Evolutionary conservation across 768 basidiomycete species (phyloP).

Genomic region (Psilocybe subaeruginosa): DNA sequence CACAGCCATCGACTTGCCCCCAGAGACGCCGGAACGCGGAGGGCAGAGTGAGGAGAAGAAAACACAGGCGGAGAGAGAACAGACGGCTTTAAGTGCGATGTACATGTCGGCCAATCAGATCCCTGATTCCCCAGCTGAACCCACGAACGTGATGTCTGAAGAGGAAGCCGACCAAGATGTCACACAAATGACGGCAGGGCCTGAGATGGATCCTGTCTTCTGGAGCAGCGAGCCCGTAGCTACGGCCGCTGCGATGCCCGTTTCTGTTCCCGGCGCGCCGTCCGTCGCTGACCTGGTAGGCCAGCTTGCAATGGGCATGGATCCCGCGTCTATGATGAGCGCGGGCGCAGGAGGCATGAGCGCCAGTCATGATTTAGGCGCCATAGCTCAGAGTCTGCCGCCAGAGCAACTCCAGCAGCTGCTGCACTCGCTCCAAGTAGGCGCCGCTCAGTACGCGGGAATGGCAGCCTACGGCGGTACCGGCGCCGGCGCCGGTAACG

Average conservation of each 20-base stretch:
- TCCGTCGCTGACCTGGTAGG: conserved; percentile 75
- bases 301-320: conserved; percentile 51
- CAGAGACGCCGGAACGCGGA: conserved; percentile 65
- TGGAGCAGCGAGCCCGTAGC: conserved; percentile 52
- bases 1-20: conserved; percentile 66
- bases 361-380: not conserved
- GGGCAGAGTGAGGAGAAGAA: conserved; percentile 68
- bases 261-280: conserved; percentile 16
- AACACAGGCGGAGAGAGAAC: conserved; percentile 78
- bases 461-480: not conserved
- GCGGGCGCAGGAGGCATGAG: not conserved
- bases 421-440: conserved; percentile 41
- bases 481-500: conserved; percentile 30
- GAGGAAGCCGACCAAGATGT: conserved; percentile 70
- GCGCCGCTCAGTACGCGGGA: conserved; percentile 13
- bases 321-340: not conserved
- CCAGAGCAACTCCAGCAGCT: conserved; percentile 70
- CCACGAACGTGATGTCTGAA: conserved; percentile 58
- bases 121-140: conserved; percentile 80
- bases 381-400: conserved; percentile 40
- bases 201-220: conserved; percentile 65
- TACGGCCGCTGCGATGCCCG: conserved; percentile 11
- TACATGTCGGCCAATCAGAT: conserved; percentile 75
- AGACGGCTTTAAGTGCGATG: conserved; percentile 72
- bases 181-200: conserved; percentile 69